phyloP scores from a whole-genome alignment of 371 early-diverging fungal genomes.

The Mortierella sp. region DNA sequence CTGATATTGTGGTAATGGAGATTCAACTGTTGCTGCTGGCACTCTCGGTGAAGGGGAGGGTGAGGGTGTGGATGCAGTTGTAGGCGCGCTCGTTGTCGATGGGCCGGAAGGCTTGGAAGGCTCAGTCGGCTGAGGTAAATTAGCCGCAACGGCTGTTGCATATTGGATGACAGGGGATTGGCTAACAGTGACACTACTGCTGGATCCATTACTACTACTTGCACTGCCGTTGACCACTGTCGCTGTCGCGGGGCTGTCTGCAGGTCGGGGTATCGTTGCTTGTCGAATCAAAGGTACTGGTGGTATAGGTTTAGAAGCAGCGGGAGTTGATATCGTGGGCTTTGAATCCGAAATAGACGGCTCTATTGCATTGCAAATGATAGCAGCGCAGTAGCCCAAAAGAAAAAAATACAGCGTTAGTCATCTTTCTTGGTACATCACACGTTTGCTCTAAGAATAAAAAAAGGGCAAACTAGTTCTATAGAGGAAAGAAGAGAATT shows the following conservation, averaged over 20 bases:
- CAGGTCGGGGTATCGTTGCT: constrained; percentile 38
- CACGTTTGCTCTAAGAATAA: too few relatives aligned
- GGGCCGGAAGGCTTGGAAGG: too few relatives aligned
- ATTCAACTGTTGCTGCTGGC: constrained; percentile 17
- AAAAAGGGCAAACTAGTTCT: neutral
- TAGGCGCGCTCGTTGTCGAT: constrained; percentile 21
- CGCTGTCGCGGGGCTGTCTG: too few relatives aligned
- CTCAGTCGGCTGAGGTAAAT: constrained; percentile 9
- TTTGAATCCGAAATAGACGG: constrained; percentile 36
- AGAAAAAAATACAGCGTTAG: neutral
- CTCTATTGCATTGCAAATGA: constrained; percentile 39
- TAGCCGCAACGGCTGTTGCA: constrained; percentile 46
- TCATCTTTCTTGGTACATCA: too few relatives aligned
- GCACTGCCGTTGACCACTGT: too few relatives aligned
- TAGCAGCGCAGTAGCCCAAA: too few relatives aligned
- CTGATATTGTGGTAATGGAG: constrained; percentile 4
- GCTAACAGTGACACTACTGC: too few relatives aligned
- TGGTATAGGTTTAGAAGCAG: constrained; percentile 31
- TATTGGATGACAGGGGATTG: constrained; percentile 37
- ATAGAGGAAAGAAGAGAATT: neutral
- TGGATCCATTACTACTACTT: too few relatives aligned
- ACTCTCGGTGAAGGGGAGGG: constrained; percentile 25
- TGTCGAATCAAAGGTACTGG: constrained; percentile 34
- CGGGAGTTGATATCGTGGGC: constrained; percentile 33
- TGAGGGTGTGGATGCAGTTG: neutral